A percentile compares a stretch with the other conserved stretches of the same genome.
phyloP scores from a whole-genome alignment of 2,329 filamentous ascomycete species.

The Alternaria alternata region DNA sequence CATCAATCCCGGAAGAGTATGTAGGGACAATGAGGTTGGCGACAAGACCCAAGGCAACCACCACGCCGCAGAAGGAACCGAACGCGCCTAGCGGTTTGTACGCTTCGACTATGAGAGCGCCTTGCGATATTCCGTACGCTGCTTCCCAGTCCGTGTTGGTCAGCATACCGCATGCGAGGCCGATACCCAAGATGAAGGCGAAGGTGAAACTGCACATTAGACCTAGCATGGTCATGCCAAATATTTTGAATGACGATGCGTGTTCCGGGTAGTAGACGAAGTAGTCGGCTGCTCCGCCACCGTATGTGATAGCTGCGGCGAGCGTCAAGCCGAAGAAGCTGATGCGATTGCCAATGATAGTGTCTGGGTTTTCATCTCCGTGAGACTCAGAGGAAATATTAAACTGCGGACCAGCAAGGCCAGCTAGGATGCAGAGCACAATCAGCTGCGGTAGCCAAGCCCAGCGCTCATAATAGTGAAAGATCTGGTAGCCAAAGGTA shows the following conservation, averaged over 20 bases:
- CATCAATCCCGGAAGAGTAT: conserved; percentile 70
- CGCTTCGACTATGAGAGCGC: conserved; percentile 70
- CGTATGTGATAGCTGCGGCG: conserved; percentile 70
- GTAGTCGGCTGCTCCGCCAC: conserved; percentile 70
- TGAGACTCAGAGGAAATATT: conserved; percentile 61
- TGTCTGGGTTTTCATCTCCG: conserved; percentile 57
- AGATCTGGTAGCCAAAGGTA: conserved; percentile 72
- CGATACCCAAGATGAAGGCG: conserved; percentile 68
- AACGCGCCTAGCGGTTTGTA: conserved; percentile 68
- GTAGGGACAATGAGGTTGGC: conserved; percentile 72
- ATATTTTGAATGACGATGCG: conserved; percentile 62
- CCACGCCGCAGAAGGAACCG: conserved; percentile 71
- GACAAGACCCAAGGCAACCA: conserved; percentile 70
- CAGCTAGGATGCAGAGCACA: conserved; percentile 68
- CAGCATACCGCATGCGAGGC: conserved; percentile 66
- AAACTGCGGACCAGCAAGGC: conserved; percentile 67
- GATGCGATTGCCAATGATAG: conserved; percentile 65
- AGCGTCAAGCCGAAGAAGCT: conserved; percentile 76
- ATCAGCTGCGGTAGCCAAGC: conserved; percentile 71
- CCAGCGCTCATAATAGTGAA: conserved; percentile 74
- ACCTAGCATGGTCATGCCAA: conserved; percentile 65
- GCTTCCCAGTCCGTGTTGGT: conserved; percentile 62
- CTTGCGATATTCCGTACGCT: conserved; percentile 67
- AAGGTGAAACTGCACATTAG: conserved; percentile 67
- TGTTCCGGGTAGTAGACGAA: conserved; percentile 71